These are phyloP conservation scores for Candida caryicola DNA, from an alignment of 805 yeast species.

Conservation along the genomic window DNA sequence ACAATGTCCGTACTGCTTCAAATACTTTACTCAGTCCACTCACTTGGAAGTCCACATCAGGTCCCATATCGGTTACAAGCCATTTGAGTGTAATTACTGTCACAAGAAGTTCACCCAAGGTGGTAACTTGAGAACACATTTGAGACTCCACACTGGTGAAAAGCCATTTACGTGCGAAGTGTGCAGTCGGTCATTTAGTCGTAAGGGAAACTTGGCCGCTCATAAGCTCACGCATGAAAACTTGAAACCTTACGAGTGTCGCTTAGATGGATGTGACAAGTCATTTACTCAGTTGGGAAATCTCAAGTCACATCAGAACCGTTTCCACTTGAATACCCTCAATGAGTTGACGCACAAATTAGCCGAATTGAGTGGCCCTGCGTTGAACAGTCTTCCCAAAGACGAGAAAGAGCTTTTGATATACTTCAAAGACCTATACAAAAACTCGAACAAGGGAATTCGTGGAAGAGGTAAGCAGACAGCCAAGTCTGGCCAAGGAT, in stretches of 20 bases:
- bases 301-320: conserved; percentile 89
- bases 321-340: conserved; percentile 75
- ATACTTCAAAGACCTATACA: conserved; percentile 79
- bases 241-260: conserved; percentile 74
- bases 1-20: conserved; percentile 74
- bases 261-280: conserved; percentile 77
- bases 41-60: conserved; percentile 87
- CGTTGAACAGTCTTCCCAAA: conserved; percentile 47
- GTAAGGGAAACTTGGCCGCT: conserved; percentile 90
- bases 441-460: conserved; percentile 87
- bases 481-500: conserved; percentile 5
- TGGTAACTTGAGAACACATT: conserved; percentile 83
- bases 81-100: conserved; percentile 76
- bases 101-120: conserved; percentile 85
- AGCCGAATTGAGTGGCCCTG: conserved; percentile 56
- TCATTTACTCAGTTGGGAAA: conserved; percentile 90
- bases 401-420: conserved; percentile 67
- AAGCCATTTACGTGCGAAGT: conserved; percentile 80
- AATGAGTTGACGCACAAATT: conserved; percentile 62
- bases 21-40: conserved; percentile 83
- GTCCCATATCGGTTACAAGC: conserved; percentile 83
- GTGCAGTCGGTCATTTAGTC: conserved; percentile 75
- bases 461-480: conserved; percentile 75
- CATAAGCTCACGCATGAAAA: conserved; percentile 81
- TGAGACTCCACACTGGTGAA: conserved; percentile 86